Evolutionary conservation across 2,329 filamentous ascomycete species (phyloP).

Genomic region (Aspergillus quadricinctus): DNA sequence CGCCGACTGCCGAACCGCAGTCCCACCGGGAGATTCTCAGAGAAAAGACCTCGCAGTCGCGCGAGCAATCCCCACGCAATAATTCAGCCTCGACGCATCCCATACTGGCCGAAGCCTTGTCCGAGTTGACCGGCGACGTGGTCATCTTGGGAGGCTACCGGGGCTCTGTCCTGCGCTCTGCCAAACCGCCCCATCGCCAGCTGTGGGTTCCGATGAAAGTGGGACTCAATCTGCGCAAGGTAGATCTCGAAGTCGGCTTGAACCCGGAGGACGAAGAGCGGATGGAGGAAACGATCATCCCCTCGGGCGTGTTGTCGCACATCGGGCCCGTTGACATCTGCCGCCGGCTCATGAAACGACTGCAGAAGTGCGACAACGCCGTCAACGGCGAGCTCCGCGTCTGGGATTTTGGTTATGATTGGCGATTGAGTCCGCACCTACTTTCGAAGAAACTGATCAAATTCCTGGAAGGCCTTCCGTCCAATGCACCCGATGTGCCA

Average conservation of each 20-base stretch:
- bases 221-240: slow-evolving; percentile 84
- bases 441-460: slow-evolving; percentile 67
- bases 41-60: neutral
- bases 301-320: slow-evolving; percentile 84
- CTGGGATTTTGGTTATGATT: slow-evolving; percentile 93
- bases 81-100: slow-evolving; percentile 31
- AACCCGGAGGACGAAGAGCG: slow-evolving; percentile 75
- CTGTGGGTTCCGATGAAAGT: slow-evolving; percentile 94
- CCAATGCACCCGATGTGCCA: slow-evolving; percentile 59
- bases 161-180: slow-evolving; percentile 82
- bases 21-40: slow-evolving; percentile 6
- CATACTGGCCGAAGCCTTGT: slow-evolving; percentile 58
- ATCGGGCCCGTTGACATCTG: slow-evolving; percentile 91
- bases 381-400: slow-evolving; percentile 67
- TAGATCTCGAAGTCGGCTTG: slow-evolving; percentile 82
- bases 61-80: slow-evolving; percentile 12
- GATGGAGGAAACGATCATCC: slow-evolving; percentile 77
- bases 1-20: neutral
- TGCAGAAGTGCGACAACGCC: slow-evolving; percentile 70
- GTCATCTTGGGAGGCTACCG: slow-evolving; percentile 88
- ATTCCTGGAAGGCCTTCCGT: slow-evolving; percentile 70
- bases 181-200: slow-evolving; percentile 76
- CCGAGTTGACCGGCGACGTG: slow-evolving; percentile 73
- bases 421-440: slow-evolving; percentile 77
- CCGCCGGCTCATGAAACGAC: slow-evolving; percentile 70